Evolutionary conservation across 495 filamentous ascomycete species (phyloP).

Genomic region (Hypomontagnella monticulosa): DNA sequence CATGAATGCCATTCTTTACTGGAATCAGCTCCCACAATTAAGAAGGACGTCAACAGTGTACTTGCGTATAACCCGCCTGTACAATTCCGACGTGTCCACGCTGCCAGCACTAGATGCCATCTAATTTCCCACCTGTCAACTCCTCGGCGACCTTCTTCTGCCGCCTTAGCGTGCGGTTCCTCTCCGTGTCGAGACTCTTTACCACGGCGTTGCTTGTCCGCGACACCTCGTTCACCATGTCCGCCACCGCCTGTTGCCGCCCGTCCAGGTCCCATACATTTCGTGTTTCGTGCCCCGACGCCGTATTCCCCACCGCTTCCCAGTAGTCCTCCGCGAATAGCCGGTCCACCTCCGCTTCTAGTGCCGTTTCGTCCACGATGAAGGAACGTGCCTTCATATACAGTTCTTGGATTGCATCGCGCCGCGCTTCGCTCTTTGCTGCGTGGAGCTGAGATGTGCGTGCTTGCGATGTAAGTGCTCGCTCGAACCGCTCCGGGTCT

Average conservation of each 20-base stretch:
- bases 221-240: conserved; percentile 41
- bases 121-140: conserved; percentile 60
- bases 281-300: conserved; percentile 27
- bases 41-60: not conserved
- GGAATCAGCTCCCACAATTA: not conserved
- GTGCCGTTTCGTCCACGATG: conserved; percentile 56
- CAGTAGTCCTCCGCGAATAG: conserved; percentile 49
- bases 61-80: not conserved
- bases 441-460: conserved; percentile 33
- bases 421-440: conserved; percentile 50
- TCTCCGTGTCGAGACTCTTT: conserved; percentile 28
- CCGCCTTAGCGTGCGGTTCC: conserved; percentile 44
- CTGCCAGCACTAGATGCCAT: conserved; percentile 9
- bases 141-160: conserved; percentile 59
- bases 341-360: conserved; percentile 49
- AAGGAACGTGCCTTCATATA: conserved; percentile 58
- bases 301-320: conserved; percentile 15
- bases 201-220: conserved; percentile 32
- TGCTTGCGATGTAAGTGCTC: conserved; percentile 37
- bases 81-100: not conserved
- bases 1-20: not conserved
- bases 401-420: conserved; percentile 57
- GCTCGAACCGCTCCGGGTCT: conserved; percentile 50
- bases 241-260: conserved; percentile 44
- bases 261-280: conserved; percentile 54